Percentiles rank a stretch among this genome's conserved stretches.
Evolutionary conservation across 345 rosid species (phyloP).

Genomic region (Cochlearia excelsa): DNA sequence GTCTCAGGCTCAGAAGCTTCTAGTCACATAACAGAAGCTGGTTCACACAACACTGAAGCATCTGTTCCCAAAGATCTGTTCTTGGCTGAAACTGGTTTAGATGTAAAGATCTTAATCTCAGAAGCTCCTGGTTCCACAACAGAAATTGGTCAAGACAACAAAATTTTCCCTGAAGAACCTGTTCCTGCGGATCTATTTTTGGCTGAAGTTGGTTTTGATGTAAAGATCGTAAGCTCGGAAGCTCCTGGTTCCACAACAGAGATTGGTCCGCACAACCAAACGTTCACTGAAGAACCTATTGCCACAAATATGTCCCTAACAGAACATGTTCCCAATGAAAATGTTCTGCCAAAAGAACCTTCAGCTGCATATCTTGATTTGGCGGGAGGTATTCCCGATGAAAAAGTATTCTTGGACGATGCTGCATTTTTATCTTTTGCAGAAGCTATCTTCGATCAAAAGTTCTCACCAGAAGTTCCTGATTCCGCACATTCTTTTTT

Average conservation of each 20-base stretch:
- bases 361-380: constrained; percentile 27
- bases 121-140: constrained; percentile 19
- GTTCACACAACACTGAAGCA: constrained; percentile 6
- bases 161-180: constrained; percentile 10
- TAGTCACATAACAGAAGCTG: constrained; percentile 8
- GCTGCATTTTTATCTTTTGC: constrained; percentile 37
- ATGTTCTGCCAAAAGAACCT: constrained; percentile 24
- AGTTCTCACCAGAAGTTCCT: constrained; percentile 37
- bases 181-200: neutral
- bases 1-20: constrained; percentile 17
- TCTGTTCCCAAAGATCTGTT: constrained; percentile 4
- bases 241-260: constrained; percentile 19
- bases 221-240: constrained; percentile 7
- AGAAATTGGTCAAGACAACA: constrained; percentile 7
- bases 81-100: neutral
- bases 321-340: constrained; percentile 13
- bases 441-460: constrained; percentile 35
- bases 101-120: constrained; percentile 4
- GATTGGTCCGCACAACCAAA: constrained; percentile 3
- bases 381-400: constrained; percentile 37
- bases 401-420: constrained; percentile 36
- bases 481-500: constrained; percentile 16
- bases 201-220: constrained; percentile 1
- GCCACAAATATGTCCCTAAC: constrained; percentile 4
- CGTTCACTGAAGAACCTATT: constrained; percentile 6